Evolutionary conservation across 345 rosid species (phyloP).

Genomic region (Limnanthes douglasii): DNA sequence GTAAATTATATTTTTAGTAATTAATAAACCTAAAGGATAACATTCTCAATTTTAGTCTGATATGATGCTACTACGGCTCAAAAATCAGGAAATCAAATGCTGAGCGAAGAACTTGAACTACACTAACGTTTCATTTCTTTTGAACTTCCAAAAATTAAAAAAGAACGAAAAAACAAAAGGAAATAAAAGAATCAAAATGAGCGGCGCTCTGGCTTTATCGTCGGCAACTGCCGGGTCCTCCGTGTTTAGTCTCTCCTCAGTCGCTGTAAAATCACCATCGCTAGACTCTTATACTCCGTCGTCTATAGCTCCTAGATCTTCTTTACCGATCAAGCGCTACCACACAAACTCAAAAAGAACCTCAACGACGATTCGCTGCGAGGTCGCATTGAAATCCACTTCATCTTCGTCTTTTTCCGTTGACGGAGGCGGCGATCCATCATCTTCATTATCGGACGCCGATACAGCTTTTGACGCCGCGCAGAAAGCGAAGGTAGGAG

Average conservation of each 20-base stretch:
- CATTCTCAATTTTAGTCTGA: too few relatives aligned
- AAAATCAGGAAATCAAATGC: too few relatives aligned
- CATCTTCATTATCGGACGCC: conserved; percentile 12
- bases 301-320: conserved; percentile 6
- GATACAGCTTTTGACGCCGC: conserved; percentile 17
- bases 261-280: conserved; percentile 1
- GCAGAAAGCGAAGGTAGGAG: conserved; percentile 33
- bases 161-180: too few relatives aligned
- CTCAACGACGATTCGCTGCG: conserved; percentile 17
- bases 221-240: conserved; percentile 9
- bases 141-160: too few relatives aligned
- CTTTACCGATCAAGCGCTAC: conserved; percentile 5
- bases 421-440: conserved; percentile 7
- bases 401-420: conserved; percentile 10
- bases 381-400: conserved; percentile 19
- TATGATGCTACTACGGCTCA: too few relatives aligned
- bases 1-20: too few relatives aligned
- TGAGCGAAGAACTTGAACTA: too few relatives aligned
- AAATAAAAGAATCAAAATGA: conserved; percentile 7
- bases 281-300: background rate
- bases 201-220: conserved; percentile 8
- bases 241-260: conserved; percentile 4
- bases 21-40: too few relatives aligned
- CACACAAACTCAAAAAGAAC: conserved; percentile 7
- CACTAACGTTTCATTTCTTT: too few relatives aligned